These are phyloP conservation scores for Aspergillus sclerotiicarbonarius DNA, from an alignment of 495 filamentous ascomycete genomes.

Conservation along the genomic window DNA sequence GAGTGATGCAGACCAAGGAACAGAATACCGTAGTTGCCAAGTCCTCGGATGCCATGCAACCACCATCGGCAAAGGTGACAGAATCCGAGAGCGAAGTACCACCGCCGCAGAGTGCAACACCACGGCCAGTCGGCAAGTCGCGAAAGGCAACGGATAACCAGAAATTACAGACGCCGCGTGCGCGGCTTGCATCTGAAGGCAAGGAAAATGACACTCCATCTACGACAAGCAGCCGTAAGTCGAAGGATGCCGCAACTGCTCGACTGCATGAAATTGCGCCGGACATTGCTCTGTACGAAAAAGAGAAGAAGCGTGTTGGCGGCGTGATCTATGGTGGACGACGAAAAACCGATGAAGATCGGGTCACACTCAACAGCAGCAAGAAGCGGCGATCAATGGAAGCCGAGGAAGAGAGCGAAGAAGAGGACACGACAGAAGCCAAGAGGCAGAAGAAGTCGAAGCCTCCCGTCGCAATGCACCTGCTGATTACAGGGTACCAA, in stretches of 20 bases:
- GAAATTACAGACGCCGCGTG: constrained; percentile 46
- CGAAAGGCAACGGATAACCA: constrained; percentile 26
- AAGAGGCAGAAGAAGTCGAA: constrained; percentile 64
- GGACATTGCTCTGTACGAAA: constrained; percentile 87
- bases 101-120: constrained; percentile 25
- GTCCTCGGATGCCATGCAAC: constrained; percentile 15
- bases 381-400: constrained; percentile 44
- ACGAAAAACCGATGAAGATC: constrained; percentile 51
- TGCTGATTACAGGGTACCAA: constrained; percentile 77
- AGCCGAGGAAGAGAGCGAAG: constrained; percentile 50
- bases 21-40: constrained; percentile 28
- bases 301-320: constrained; percentile 87
- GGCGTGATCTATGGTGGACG: constrained; percentile 73
- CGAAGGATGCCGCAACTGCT: constrained; percentile 77
- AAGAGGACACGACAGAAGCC: constrained; percentile 48
- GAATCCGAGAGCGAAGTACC: constrained; percentile 16
- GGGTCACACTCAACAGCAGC: constrained; percentile 28
- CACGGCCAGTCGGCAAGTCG: constrained; percentile 27
- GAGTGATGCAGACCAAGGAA: constrained; percentile 37
- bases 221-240: constrained; percentile 74
- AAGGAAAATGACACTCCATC: constrained; percentile 89
- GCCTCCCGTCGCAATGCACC: constrained; percentile 61
- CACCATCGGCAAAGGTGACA: constrained; percentile 19
- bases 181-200: constrained; percentile 45
- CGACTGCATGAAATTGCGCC: constrained; percentile 71